Evolutionary conservation across 2,329 filamentous ascomycete species (phyloP).

Genomic region (Ascosphaera aggregata): DNA sequence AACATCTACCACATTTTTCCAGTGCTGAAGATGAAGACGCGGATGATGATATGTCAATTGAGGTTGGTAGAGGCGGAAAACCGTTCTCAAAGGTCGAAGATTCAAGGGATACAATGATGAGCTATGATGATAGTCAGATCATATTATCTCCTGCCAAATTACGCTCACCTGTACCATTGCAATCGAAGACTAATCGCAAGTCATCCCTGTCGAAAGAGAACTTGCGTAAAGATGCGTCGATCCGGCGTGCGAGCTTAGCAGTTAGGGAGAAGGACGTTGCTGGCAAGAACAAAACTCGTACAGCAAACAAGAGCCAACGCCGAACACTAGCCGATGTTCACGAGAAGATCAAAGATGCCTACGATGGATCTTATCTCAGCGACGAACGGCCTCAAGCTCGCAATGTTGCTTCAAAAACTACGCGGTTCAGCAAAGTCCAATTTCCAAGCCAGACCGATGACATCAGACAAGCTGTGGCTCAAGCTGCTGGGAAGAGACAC

Average conservation of each 20-base stretch:
- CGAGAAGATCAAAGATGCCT: conserved; percentile 27
- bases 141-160: conserved; percentile 17
- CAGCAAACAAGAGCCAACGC: conserved; percentile 15
- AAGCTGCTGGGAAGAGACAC: conserved; percentile 15
- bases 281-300: conserved; percentile 5
- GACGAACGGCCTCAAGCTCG: conserved; percentile 25
- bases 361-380: conserved; percentile 27
- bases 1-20: conserved; percentile 26
- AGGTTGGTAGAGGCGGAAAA: conserved; percentile 29
- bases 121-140: conserved; percentile 21
- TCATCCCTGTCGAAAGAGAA: conserved; percentile 11
- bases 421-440: conserved; percentile 27
- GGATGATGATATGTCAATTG: conserved; percentile 29
- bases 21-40: conserved; percentile 17
- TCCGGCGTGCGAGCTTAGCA: conserved; percentile 15
- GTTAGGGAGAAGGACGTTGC: conserved; percentile 17
- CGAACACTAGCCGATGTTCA: conserved; percentile 33
- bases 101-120: conserved; percentile 27
- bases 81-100: conserved; percentile 19
- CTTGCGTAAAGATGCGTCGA: conserved; percentile 19
- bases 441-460: conserved; percentile 19
- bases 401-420: conserved; percentile 24
- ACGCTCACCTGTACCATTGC: conserved; percentile 14
- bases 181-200: conserved; percentile 10
- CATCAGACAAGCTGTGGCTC: conserved; percentile 16